Percentiles rank a stretch among this genome's conserved stretches.
These are phyloP conservation scores for Cyberlindnera euphorbiiphila DNA, from an alignment of 805 yeast species.

Conservation along the genomic window DNA sequence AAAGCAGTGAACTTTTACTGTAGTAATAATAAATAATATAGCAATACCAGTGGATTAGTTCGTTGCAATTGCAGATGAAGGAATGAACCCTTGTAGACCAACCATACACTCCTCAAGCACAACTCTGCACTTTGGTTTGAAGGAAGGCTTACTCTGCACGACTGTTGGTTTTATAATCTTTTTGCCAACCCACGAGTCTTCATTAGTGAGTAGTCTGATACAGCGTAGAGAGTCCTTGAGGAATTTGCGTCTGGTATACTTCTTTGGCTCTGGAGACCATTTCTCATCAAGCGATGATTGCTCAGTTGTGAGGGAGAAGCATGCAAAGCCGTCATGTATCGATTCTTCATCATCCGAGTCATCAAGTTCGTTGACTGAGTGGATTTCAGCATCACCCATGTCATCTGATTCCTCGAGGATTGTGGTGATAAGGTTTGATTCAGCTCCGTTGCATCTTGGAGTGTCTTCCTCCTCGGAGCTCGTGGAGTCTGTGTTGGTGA, in stretches of 20 bases:
- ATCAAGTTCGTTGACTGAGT: slow-evolving; percentile 23
- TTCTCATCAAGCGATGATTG: slow-evolving; percentile 21
- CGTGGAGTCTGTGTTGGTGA: background rate
- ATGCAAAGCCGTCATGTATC: slow-evolving; percentile 17
- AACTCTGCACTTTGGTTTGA: slow-evolving; percentile 1
- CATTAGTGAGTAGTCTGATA: slow-evolving; percentile 47
- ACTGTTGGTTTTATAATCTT: slow-evolving; percentile 29
- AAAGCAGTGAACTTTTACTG: background rate
- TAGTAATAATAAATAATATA: no score
- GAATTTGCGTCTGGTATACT: slow-evolving; percentile 36
- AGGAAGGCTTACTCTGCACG: slow-evolving; percentile 34
- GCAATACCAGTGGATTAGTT: background rate
- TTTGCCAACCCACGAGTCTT: slow-evolving; percentile 52
- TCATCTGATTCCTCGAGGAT: slow-evolving; percentile 20
- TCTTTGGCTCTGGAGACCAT: slow-evolving; percentile 47
- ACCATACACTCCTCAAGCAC: slow-evolving; percentile 16
- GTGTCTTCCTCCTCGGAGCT: background rate
- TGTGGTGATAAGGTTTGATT: slow-evolving; percentile 2
- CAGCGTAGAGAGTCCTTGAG: slow-evolving; percentile 54
- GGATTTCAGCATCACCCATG: slow-evolving; percentile 6
- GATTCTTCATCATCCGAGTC: slow-evolving; percentile 20
- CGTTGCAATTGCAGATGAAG: slow-evolving; percentile 1
- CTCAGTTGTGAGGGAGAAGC: slow-evolving; percentile 5
- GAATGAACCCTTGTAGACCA: slow-evolving; percentile 21
- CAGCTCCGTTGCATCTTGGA: background rate